These are phyloP conservation scores for Rhodotorula babjevae DNA, from an alignment of 768 basidiomycete genomes.

Conservation along the genomic window DNA sequence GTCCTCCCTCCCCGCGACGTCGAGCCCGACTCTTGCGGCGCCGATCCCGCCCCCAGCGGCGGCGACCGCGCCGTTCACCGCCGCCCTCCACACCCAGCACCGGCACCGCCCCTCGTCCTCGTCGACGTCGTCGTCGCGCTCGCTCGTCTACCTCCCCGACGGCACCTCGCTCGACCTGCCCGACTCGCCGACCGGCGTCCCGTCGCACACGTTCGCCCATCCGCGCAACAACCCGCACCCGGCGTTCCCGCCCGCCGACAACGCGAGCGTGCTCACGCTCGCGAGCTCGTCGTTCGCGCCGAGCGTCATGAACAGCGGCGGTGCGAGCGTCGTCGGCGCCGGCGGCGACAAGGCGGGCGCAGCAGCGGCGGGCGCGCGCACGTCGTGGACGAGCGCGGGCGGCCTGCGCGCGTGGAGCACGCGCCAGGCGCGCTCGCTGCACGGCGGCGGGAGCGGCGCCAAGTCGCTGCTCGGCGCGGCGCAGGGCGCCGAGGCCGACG, in stretches of 20 bases:
- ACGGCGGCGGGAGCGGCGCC: not conserved
- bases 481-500: constrained; percentile 60
- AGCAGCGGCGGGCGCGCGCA: too few relatives aligned
- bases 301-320: constrained; percentile 41
- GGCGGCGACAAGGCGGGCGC: constrained; percentile 48
- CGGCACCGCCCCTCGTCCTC: constrained; percentile 9
- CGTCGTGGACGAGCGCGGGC: constrained; percentile 56
- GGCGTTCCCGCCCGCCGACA: constrained; percentile 80
- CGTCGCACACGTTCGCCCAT: constrained; percentile 83
- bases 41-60: not conserved
- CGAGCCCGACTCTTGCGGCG: too few relatives aligned
- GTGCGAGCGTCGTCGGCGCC: constrained; percentile 49
- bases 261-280: constrained; percentile 85
- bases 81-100: not conserved
- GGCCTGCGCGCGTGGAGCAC: constrained; percentile 58
- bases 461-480: not conserved
- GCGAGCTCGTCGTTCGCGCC: constrained; percentile 81
- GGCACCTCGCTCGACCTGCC: not conserved
- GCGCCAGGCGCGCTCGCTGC: constrained; percentile 54
- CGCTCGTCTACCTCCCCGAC: not conserved
- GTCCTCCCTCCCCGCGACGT: constrained; percentile 53
- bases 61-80: not conserved
- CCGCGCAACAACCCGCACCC: constrained; percentile 94
- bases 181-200: constrained; percentile 45
- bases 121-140: constrained; percentile 3